phyloP scores from a whole-genome alignment of 2,329 filamentous ascomycete genomes.

The Drechmeria coniospora region DNA sequence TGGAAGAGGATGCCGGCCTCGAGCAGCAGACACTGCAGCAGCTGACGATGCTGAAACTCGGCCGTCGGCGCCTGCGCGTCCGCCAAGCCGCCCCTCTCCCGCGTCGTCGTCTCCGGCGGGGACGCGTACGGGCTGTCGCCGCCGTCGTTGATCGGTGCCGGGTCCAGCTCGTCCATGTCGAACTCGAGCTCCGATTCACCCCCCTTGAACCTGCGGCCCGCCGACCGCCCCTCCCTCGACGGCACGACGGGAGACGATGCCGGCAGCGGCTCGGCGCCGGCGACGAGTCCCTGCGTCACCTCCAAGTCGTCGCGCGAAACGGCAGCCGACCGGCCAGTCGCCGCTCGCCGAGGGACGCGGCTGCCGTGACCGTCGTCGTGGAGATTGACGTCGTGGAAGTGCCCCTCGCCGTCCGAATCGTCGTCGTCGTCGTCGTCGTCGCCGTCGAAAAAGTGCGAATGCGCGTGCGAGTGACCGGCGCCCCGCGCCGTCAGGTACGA shows the following conservation, averaged over 20 bases:
- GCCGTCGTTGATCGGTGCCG: constrained; percentile 13
- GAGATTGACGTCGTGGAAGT: constrained; percentile 10
- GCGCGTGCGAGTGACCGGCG: constrained; percentile 45
- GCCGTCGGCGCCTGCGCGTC: constrained; percentile 17
- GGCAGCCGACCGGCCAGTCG: constrained; percentile 27
- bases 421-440: constrained; percentile 38
- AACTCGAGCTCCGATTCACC: constrained; percentile 43
- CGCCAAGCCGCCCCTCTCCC: too few species aligned
- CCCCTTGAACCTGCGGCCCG: constrained; percentile 19
- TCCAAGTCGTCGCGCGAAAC: constrained; percentile 37
- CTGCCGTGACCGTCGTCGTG: constrained; percentile 11
- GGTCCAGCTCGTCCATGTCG: constrained; percentile 45
- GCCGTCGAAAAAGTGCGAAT: constrained; percentile 34
- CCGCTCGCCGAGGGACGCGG: constrained; percentile 21
- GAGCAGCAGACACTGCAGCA: constrained; percentile 64
- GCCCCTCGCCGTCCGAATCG: constrained; percentile 18
- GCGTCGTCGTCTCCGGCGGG: too few species aligned
- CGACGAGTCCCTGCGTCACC: constrained; percentile 38
- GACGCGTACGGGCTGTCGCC: constrained; percentile 16
- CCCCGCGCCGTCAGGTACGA: constrained; percentile 70
- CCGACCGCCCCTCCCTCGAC: constrained; percentile 11
- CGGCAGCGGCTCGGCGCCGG: constrained; percentile 42
- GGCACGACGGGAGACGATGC: constrained; percentile 29
- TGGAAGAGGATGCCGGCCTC: constrained; percentile 78
- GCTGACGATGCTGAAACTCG: constrained; percentile 48